A percentile compares a stretch with the other conserved stretches of the same genome.
phyloP scores from a whole-genome alignment of 345 rosid genomes.

The Citrus glauca region DNA sequence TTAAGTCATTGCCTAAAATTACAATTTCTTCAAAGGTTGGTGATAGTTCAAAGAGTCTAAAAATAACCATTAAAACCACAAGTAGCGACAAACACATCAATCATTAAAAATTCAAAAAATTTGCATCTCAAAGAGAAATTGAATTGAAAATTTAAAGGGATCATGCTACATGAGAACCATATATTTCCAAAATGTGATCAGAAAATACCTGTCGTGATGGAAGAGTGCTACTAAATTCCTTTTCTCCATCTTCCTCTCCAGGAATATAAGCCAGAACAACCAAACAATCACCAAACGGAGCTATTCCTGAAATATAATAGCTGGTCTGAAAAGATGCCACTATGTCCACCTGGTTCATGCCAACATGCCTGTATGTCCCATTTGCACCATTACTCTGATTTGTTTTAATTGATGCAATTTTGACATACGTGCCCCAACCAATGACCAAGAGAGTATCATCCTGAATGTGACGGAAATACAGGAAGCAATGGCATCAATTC shows the following conservation, averaged over 20 bases:
- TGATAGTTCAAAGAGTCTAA: not conserved
- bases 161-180: not conserved
- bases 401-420: constrained; percentile 84
- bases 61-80: not conserved
- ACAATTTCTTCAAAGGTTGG: not conserved
- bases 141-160: not conserved
- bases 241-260: constrained; percentile 75
- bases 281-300: constrained; percentile 98
- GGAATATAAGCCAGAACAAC: constrained; percentile 95
- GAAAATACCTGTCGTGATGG: constrained; percentile 81
- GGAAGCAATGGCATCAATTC: constrained; percentile 8
- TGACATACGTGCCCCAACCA: constrained; percentile 94
- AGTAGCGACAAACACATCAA: not conserved
- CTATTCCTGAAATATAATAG: constrained; percentile 98
- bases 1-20: not conserved
- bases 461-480: constrained; percentile 34
- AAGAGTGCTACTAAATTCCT: constrained; percentile 63
- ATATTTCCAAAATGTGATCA: not conserved
- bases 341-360: constrained; percentile 81
- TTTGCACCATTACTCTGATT: constrained; percentile 53
- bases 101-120: not conserved
- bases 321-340: constrained; percentile 98
- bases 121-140: not conserved
- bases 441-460: constrained; percentile 90
- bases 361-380: constrained; percentile 58